A percentile compares a stretch with the other conserved stretches of the same genome.
These are phyloP conservation scores for Neckera pumila DNA, from an alignment of 225 moss, liverwort and hornwort species.

Conservation along the genomic window DNA sequence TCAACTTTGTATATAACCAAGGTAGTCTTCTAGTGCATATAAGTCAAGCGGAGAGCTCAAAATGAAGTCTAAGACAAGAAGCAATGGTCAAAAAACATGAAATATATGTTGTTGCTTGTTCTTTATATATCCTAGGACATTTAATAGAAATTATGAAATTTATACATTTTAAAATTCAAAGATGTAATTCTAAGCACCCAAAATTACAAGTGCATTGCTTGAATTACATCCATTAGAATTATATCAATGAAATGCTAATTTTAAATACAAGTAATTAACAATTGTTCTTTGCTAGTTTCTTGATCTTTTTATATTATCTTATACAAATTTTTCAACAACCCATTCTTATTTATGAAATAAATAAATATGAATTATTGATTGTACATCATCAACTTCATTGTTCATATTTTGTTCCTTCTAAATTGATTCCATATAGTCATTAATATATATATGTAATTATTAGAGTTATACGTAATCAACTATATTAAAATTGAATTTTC, in stretches of 20 bases:
- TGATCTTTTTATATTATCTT: background rate
- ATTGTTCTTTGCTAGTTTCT: background rate
- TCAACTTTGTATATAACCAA: rapidly evolving
- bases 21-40: background rate
- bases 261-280: background rate
- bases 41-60: background rate
- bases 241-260: background rate
- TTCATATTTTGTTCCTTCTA: no score
- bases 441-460: no score
- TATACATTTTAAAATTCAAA: background rate
- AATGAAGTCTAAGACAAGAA: background rate
- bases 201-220: background rate
- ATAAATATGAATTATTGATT: background rate
- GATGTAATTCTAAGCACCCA: no score
- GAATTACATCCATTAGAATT: background rate
- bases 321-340: background rate
- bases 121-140: background rate
- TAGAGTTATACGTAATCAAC: background rate
- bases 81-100: rapidly evolving
- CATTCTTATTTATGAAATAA: no score
- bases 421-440: background rate
- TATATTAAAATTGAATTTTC: background rate
- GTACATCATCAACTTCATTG: background rate
- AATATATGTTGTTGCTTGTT: rapidly evolving
- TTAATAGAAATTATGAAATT: background rate